Percentiles rank a stretch among this genome's conserved stretches.
phyloP scores from a whole-genome alignment of 169 alveolate species.

The Plasmodium vivax region DNA sequence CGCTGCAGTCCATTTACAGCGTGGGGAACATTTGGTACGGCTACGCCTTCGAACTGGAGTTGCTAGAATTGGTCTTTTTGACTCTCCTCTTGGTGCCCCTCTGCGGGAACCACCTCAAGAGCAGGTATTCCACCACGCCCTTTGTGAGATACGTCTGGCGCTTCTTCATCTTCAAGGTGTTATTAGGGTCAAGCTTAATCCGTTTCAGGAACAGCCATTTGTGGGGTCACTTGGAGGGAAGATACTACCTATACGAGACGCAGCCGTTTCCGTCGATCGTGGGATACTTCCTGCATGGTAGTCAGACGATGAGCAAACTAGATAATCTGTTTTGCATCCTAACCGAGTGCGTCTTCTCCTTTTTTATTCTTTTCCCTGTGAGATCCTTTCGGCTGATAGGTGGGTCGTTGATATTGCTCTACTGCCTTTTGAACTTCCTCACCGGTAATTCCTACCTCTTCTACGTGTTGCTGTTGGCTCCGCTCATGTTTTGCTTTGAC shows the following conservation, averaged over 20 bases:
- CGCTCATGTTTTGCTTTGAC: conserved; percentile 63
- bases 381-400: conserved; percentile 40
- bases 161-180: conserved; percentile 46
- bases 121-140: conserved; percentile 1
- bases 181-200: conserved; percentile 41
- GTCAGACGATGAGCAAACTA: background rate
- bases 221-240: conserved; percentile 50
- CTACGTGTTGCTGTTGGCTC: conserved; percentile 56
- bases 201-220: conserved; percentile 23
- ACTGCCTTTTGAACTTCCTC: conserved; percentile 36
- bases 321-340: conserved; percentile 62
- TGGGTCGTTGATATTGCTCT: conserved; percentile 18
- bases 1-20: conserved; percentile 36
- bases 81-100: conserved; percentile 26
- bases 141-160: conserved; percentile 16
- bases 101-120: background rate
- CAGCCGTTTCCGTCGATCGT: conserved; percentile 46
- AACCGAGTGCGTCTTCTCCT: conserved; percentile 39
- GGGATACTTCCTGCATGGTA: conserved; percentile 5
- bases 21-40: conserved; percentile 50
- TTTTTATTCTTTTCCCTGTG: conserved; percentile 55
- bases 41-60: conserved; percentile 32
- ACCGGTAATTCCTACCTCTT: conserved; percentile 44
- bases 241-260: conserved; percentile 44
- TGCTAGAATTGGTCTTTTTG: conserved; percentile 22